phyloP scores from a whole-genome alignment of 2,329 filamentous ascomycete species.

The Boeremia lycopersici region DNA sequence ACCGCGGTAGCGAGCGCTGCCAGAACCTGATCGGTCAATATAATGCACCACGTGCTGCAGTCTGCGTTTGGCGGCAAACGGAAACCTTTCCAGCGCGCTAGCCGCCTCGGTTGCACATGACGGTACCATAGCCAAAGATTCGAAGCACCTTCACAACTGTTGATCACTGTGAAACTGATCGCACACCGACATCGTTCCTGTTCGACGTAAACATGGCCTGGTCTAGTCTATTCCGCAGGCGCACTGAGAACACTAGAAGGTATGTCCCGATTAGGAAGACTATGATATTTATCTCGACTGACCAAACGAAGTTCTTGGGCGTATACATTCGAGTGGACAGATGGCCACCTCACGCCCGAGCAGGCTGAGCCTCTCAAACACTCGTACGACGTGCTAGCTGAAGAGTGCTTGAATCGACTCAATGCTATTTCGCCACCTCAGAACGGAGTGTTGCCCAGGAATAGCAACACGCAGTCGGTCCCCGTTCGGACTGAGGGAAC shows the following conservation, averaged over 20 bases:
- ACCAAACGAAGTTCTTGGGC: constrained; percentile 61
- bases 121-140: constrained; percentile 4
- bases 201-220: constrained; percentile 46
- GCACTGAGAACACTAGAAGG: constrained; percentile 52
- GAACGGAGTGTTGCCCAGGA: constrained; percentile 46
- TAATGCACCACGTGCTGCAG: constrained; percentile 8
- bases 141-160: not conserved
- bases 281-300: constrained; percentile 15
- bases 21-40: constrained; percentile 7
- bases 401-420: constrained; percentile 68
- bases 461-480: constrained; percentile 41
- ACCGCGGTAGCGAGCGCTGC: constrained; percentile 5
- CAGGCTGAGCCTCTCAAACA: constrained; percentile 66
- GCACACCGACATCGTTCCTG: too few relatives aligned
- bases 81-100: constrained; percentile 20
- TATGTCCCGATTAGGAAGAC: constrained; percentile 36
- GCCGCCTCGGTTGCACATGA: constrained; percentile 42
- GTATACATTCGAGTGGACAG: constrained; percentile 72
- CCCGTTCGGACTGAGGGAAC: constrained; percentile 34
- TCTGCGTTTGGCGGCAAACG: constrained; percentile 21
- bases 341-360: constrained; percentile 65
- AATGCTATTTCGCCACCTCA: constrained; percentile 64
- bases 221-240: constrained; percentile 50
- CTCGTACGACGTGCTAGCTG: constrained; percentile 71
- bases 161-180: not conserved